A percentile compares a stretch with the other conserved stretches of the same genome.
phyloP scores from a whole-genome alignment of 257 asterid species.

The Nicotiana obtusifolia region DNA sequence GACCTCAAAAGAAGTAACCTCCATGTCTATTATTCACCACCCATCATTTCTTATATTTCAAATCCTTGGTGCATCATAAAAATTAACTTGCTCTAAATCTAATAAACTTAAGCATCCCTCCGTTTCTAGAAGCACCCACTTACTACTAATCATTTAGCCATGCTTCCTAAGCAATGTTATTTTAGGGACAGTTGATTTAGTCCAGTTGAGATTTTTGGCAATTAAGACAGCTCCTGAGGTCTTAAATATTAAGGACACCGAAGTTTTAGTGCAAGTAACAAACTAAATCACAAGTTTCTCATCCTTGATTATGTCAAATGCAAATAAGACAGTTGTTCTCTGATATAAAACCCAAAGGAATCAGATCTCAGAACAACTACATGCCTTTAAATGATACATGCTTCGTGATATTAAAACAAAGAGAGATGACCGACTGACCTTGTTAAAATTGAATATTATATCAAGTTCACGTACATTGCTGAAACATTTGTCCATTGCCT shows the following conservation, averaged over 20 bases:
- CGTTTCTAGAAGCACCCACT: background rate
- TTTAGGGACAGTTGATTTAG: background rate
- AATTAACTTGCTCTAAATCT: background rate
- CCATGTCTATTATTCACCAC: background rate
- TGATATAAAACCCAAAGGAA: background rate
- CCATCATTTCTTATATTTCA: background rate
- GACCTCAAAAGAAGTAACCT: background rate
- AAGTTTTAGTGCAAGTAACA: background rate
- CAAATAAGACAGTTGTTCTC: background rate
- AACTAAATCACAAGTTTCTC: background rate
- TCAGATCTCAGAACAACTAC: background rate
- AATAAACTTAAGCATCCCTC: background rate
- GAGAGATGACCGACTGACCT: constrained; percentile 49
- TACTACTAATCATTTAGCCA: background rate
- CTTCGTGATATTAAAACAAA: background rate
- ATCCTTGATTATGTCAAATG: background rate
- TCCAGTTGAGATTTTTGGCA: background rate
- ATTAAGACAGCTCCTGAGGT: background rate
- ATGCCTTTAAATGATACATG: background rate
- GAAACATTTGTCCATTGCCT: constrained; percentile 88
- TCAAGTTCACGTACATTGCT: constrained; percentile 93
- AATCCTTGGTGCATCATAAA: background rate
- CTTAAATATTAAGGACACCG: background rate
- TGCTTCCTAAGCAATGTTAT: background rate
- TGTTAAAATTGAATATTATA: constrained; percentile 77